These are phyloP conservation scores for Fusarium denticulatum DNA, from an alignment of 2,329 filamentous ascomycete genomes.

Conservation along the genomic window DNA sequence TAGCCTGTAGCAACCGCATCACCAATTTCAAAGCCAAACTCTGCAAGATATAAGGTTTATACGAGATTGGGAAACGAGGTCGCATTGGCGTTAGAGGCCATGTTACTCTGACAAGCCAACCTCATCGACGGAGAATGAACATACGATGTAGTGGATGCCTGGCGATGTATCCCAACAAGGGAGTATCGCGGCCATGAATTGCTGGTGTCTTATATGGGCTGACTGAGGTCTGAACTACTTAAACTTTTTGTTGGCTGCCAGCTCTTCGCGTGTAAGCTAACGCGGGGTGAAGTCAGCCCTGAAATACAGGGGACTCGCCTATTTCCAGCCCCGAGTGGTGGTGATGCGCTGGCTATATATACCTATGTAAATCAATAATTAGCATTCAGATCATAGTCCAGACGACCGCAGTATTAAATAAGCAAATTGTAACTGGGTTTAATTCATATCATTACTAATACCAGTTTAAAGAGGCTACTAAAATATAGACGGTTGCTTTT, in stretches of 20 bases:
- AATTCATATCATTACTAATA: no score
- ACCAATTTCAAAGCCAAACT: accelerated
- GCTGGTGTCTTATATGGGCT: background rate
- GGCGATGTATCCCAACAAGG: accelerated
- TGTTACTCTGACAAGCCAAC: background rate
- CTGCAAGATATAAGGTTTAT: background rate
- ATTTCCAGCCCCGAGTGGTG: background rate
- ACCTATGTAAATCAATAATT: no score
- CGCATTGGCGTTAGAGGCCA: background rate
- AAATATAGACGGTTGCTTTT: no score
- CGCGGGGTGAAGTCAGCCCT: accelerated
- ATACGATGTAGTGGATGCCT: no score
- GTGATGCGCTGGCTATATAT: no score
- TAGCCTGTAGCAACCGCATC: background rate
- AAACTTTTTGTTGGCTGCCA: no score
- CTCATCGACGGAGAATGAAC: background rate
- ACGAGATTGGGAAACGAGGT: background rate
- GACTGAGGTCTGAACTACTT: background rate
- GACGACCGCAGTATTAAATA: background rate
- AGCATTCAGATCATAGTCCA: background rate
- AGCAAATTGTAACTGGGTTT: no score
- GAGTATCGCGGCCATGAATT: background rate
- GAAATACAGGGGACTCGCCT: background rate
- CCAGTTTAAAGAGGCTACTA: no score
- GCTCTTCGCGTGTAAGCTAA: background rate